phyloP scores from a whole-genome alignment of 23 red algal genomes.

The Gracilaria caudata region DNA sequence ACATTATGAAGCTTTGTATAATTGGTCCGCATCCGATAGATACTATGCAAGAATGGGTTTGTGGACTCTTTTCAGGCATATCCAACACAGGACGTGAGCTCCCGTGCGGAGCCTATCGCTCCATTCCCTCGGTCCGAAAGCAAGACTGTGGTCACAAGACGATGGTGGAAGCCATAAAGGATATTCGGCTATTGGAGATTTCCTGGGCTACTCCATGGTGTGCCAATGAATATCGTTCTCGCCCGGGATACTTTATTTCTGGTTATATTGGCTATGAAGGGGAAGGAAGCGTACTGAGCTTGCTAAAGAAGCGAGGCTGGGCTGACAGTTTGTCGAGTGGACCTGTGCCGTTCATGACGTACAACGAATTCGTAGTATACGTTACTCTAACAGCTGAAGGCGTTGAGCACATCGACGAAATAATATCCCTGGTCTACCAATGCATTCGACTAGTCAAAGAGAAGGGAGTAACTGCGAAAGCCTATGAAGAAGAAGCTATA shows the following conservation, averaged over 20 bases:
- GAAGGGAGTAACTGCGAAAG: slow-evolving; percentile 44
- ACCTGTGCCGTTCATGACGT: slow-evolving; percentile 35
- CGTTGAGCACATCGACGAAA: slow-evolving; percentile 62
- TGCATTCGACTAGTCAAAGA: slow-evolving; percentile 72
- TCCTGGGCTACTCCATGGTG: slow-evolving; percentile 70
- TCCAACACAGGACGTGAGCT: slow-evolving; percentile 43
- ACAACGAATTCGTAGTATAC: slow-evolving; percentile 60
- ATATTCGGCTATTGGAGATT: slow-evolving; percentile 75
- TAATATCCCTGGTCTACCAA: slow-evolving; percentile 67
- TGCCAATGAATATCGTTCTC: slow-evolving; percentile 47
- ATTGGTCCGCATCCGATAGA: slow-evolving; percentile 67
- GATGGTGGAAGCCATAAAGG: slow-evolving; percentile 69
- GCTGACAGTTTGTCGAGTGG: slow-evolving; percentile 70
- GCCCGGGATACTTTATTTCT: slow-evolving; percentile 69
- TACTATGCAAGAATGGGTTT: slow-evolving; percentile 66
- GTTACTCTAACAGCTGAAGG: slow-evolving; percentile 83
- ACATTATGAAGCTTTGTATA: slow-evolving; percentile 88
- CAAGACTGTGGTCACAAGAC: slow-evolving; percentile 55
- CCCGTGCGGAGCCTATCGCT: slow-evolving; percentile 63
- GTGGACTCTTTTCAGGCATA: slow-evolving; percentile 77
- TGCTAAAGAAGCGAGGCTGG: slow-evolving; percentile 83
- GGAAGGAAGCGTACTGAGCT: slow-evolving; percentile 67
- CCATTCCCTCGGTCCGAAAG: slow-evolving; percentile 28
- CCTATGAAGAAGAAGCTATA: slow-evolving; percentile 71
- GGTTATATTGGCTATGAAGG: slow-evolving; percentile 89